Percentiles rank a stretch among this genome's conserved stretches.
These are phyloP conservation scores for Coccomyxa sp. DNA, from an alignment of 139 green algal genomes.

Conservation along the genomic window DNA sequence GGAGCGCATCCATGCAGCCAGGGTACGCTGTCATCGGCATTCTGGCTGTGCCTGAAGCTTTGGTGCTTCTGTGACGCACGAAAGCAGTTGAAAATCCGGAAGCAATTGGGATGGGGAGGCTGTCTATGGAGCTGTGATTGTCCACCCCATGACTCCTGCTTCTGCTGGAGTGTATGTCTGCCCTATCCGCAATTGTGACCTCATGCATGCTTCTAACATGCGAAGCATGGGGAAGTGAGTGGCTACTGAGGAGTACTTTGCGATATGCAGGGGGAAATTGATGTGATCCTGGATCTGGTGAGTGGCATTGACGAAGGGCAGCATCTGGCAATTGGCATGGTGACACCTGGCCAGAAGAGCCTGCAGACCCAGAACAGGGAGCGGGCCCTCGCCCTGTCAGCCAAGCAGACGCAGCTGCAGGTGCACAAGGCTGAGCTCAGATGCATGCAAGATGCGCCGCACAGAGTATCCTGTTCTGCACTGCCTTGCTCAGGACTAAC, in stretches of 20 bases:
- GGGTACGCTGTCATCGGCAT: not conserved
- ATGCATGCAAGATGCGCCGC: not conserved
- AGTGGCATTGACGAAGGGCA: not conserved
- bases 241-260: not conserved
- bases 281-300: constrained; percentile 3
- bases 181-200: not conserved
- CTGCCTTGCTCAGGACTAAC: not conserved
- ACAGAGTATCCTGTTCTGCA: not conserved
- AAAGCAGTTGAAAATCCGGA: not conserved
- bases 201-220: not conserved
- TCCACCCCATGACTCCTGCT: not conserved
- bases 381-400: not conserved
- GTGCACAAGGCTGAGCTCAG: not conserved
- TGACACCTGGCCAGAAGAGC: not conserved
- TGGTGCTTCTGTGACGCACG: not conserved
- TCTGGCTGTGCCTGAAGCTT: not conserved
- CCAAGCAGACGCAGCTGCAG: not conserved
- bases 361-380: not conserved
- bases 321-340: not conserved
- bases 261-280: not conserved
- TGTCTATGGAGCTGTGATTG: not conserved
- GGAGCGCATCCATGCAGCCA: not conserved
- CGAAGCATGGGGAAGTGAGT: not conserved
- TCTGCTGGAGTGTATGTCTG: not conserved
- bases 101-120: not conserved